Conservation (phyloP, 257 asterid species). For the Fraxinus pennsylvanica region DNA sequence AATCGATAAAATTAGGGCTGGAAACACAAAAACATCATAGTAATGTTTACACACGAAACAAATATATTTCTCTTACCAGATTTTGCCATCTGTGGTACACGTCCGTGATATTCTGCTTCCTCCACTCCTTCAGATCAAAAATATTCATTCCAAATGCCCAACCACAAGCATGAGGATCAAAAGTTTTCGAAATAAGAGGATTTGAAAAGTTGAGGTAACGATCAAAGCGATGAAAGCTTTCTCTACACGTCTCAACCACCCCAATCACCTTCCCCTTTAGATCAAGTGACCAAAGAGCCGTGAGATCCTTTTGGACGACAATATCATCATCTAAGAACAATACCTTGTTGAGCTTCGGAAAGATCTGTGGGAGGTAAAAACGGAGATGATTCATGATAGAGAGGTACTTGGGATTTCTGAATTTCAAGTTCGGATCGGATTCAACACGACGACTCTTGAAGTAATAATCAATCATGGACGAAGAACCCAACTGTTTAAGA, state of each 20-base stretch:
- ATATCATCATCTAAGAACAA: slow-evolving; percentile 61
- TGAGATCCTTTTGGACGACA: slow-evolving; percentile 60
- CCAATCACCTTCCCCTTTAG: slow-evolving; percentile 56
- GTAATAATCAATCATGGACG: slow-evolving; percentile 52
- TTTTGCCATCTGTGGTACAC: slow-evolving; percentile 61
- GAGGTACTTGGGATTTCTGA: slow-evolving; percentile 61
- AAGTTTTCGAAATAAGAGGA: slow-evolving; percentile 48
- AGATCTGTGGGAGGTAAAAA: slow-evolving; percentile 58
- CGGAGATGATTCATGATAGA: slow-evolving; percentile 67
- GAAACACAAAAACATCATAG: background rate
- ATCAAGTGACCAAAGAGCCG: slow-evolving; percentile 47
- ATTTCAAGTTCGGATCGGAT: slow-evolving; percentile 49
- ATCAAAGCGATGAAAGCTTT: slow-evolving; percentile 55
- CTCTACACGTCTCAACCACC: slow-evolving; percentile 64
- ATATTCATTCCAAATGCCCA: slow-evolving; percentile 72
- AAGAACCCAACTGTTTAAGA: slow-evolving; percentile 46
- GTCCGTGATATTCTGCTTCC: slow-evolving; percentile 50
- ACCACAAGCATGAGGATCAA: slow-evolving; percentile 56
- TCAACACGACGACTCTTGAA: slow-evolving; percentile 46
- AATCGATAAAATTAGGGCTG: background rate
- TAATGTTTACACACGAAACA: slow-evolving; percentile 1
- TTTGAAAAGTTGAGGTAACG: slow-evolving; percentile 59
- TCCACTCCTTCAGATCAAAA: slow-evolving; percentile 57
- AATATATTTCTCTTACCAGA: slow-evolving; percentile 39
- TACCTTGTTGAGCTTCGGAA: slow-evolving; percentile 54